Conservation (phyloP, 2,329 filamentous ascomycete genomes). For the Talaromyces sp. region DNA sequence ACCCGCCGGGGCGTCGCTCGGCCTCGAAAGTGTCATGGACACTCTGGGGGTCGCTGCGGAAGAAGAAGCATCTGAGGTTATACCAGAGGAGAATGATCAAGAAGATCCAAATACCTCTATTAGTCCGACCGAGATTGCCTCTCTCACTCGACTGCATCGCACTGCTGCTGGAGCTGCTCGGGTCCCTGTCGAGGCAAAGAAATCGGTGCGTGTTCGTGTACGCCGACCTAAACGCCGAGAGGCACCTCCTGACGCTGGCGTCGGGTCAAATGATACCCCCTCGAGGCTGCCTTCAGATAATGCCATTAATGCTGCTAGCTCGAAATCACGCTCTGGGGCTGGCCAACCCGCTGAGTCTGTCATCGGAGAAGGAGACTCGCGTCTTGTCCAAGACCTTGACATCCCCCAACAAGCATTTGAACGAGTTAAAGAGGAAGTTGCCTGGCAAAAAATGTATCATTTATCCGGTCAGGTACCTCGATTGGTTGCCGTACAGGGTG, state of each 20-base stretch:
- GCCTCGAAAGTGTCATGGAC: constrained; percentile 40
- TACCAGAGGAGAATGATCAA: background rate
- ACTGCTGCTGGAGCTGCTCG: constrained; percentile 10
- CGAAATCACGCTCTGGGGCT: background rate
- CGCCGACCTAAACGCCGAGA: constrained; percentile 31
- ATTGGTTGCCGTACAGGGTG: constrained; percentile 85
- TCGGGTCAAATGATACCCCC: background rate
- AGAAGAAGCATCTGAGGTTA: constrained; percentile 1
- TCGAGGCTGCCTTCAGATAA: background rate
- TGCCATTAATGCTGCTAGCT: background rate
- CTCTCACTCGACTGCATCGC: constrained; percentile 14
- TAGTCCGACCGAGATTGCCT: constrained; percentile 22
- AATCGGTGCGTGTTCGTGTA: constrained; percentile 27
- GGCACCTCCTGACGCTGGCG: constrained; percentile 13
- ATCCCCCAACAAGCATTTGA: constrained; percentile 65
- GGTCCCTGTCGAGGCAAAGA: constrained; percentile 17
- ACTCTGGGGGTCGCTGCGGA: constrained; percentile 34
- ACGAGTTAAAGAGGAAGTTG: constrained; percentile 71
- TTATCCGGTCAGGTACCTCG: constrained; percentile 89
- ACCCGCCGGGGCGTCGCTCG: constrained; percentile 26
- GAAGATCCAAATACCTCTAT: constrained; percentile 7
- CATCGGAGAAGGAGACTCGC: constrained; percentile 81
- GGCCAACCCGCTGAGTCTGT: background rate
- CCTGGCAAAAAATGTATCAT: constrained; percentile 91
- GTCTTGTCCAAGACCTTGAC: constrained; percentile 71